phyloP scores from a whole-genome alignment of 768 basidiomycete genomes.

The Kwoniella sp. region DNA sequence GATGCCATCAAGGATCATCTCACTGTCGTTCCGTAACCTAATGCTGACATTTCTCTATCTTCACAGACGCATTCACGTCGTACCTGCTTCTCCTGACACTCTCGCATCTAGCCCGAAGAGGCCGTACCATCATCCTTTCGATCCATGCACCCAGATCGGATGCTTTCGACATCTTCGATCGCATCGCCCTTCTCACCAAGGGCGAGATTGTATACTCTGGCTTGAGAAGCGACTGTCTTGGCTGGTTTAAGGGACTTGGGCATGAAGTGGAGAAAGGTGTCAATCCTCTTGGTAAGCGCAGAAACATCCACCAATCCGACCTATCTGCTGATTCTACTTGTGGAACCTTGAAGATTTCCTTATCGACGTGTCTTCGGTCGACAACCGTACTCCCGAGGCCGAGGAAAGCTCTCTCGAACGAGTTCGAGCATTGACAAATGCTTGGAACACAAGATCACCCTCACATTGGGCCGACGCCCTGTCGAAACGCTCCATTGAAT shows the following conservation, averaged over 20 bases:
- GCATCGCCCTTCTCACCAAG: conserved; percentile 64
- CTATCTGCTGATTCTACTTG: background rate
- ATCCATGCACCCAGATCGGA: conserved; percentile 71
- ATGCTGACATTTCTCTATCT: background rate
- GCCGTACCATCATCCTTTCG: conserved; percentile 64
- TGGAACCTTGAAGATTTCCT: conserved; percentile 50
- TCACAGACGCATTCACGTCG: conserved; percentile 51
- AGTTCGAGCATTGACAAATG: conserved; percentile 54
- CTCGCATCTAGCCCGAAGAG: conserved; percentile 47
- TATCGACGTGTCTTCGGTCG: conserved; percentile 59
- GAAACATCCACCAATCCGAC: no score
- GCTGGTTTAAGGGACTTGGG: conserved; percentile 58
- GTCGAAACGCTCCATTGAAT: conserved; percentile 10
- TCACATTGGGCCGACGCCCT: conserved; percentile 5
- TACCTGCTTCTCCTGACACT: conserved; percentile 53
- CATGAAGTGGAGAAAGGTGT: conserved; percentile 52
- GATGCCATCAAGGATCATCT: no score
- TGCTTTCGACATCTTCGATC: conserved; percentile 66
- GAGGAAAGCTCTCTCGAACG: conserved; percentile 56
- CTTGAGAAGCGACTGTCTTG: conserved; percentile 51
- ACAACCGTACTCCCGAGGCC: conserved; percentile 57
- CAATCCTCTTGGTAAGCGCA: conserved; percentile 58
- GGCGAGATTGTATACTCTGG: conserved; percentile 62
- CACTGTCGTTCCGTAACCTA: background rate
- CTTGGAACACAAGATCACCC: conserved; percentile 54